Base-by-base conservation (phyloP, 306 rosid species). In the Sechiopsis laciniata region DNA sequence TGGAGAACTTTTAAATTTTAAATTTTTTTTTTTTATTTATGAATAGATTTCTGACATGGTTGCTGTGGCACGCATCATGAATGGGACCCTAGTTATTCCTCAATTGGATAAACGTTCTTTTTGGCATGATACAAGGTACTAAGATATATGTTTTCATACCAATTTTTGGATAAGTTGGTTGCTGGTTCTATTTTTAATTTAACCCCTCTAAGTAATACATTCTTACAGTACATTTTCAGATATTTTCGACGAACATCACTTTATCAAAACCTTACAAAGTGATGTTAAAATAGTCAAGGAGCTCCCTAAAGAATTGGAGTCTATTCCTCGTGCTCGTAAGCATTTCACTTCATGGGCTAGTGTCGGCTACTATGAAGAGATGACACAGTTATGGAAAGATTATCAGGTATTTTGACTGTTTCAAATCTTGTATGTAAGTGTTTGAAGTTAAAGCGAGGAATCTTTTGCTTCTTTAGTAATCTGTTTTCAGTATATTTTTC, bases 41-140 rank as follows among this genome's bases (percentile, higher is more conserved):
- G 8, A 60, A 51, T 74, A 92, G 97, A 92, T 92, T 82, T 81
- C 97, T 4, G 97, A 92, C 86, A 88, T 92, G 95, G 97, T 92
- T 72, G 94, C 91, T 78, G 95, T 92, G 77, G 96, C 97, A 55
- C 89, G 74, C 75, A 87, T 89, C 58, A 86, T 92, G 95, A 89
- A 92, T 81, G 96, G 95, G 57, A 92, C 96, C 71, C 83, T 92
- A 65, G 96, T 92, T 80, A 84, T 92, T 76, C 97, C 97, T 62
- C 96, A 85, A 79, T 81, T 92, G 75, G 97, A 92, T 79, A 92
- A 84, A 72, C 92, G 95, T 58, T 92, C 97, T 55, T 92, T 92
- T 81, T 92, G 96, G 97, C 86, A 87, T 83, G 96, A 92, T 74
- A 82, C 92, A 2, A 90, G 97, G 96, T 92, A 85, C 51, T 75